Base-by-base conservation (phyloP, 1,284 basidiomycete species). In the Filobasidium uniguttulatum region DNA sequence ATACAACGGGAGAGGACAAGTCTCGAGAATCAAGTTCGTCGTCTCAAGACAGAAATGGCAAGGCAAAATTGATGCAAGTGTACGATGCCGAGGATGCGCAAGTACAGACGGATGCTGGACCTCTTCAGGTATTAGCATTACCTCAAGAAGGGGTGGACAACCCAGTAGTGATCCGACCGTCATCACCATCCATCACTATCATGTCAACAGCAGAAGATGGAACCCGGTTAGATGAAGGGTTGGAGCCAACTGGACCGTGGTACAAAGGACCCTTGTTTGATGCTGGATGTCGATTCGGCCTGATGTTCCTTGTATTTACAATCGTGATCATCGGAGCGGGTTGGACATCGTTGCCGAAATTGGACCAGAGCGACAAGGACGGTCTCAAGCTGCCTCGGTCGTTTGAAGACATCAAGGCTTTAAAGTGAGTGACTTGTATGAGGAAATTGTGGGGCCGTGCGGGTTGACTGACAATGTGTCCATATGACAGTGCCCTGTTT, bases 201-300 rank as follows among this genome's bases (percentile, higher is more conserved):
- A 12, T 9, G 9, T 19, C 33, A 10, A 15, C 34, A 23, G 20
- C 37, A 8, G 34, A 37, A 26, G 34, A 28, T 10, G 22, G n/a
- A 5, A 3, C 7, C n/a, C 17, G 14, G n/a, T 12, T 10, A 2
- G 25, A 46, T 12, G 23, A 19, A 33, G 44, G 17, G 20, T 20
- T 33, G n/a, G 28, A 17, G 5, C 31, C 34, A 23, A 14, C 48
- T 5, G 3, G 15, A 9, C 4, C 2, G 53, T 70, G 67, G 66
- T 66, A 65, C 46, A 53, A 60, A 15, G 66, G 72, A 36, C 76
- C 87, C 30, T 73, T 91, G 54, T 71, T 86, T 65, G 76, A 78
- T 61, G 85, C 88, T 0, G 81, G 82, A 0, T 67, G 89, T 52
- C 87, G 89, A 73, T 84, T 91, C 74, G 78, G 79, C 14, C 69